phyloP scores from a whole-genome alignment of 805 yeast genomes.

The Suhomyces kilbournensis region DNA sequence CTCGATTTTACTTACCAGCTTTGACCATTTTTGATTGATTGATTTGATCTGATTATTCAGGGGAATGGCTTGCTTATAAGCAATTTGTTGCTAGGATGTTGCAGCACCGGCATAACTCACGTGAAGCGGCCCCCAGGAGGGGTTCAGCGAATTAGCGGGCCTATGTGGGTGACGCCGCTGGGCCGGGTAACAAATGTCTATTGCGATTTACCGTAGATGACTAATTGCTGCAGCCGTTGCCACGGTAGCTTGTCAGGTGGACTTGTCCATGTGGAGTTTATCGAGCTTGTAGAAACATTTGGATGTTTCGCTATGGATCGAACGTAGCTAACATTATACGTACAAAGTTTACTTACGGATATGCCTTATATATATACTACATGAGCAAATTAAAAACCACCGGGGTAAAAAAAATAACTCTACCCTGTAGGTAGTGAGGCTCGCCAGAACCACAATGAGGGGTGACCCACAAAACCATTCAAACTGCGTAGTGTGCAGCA shows the following conservation, averaged over 20 bases:
- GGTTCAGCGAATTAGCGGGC: neutral
- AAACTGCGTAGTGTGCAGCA: too few species aligned
- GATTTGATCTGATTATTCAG: neutral
- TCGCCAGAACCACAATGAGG: neutral
- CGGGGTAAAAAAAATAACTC: conserved; percentile 5
- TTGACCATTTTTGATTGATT: conserved; percentile 47
- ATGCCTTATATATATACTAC: neutral
- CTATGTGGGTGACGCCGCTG: neutral
- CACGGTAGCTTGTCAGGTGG: neutral
- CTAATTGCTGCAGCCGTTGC: neutral
- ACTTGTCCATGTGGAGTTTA: too few species aligned
- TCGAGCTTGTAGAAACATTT: too few species aligned
- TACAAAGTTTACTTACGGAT: neutral
- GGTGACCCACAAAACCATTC: too few species aligned
- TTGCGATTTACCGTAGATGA: neutral
- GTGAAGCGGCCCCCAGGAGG: neutral
- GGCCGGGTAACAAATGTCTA: neutral
- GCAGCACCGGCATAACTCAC: neutral
- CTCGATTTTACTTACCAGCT: conserved; percentile 56
- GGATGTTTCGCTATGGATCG: too few species aligned
- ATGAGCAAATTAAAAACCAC: conserved; percentile 6
- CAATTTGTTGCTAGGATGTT: neutral
- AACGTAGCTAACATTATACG: too few species aligned
- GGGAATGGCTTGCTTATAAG: neutral
- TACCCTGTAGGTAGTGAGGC: conserved; percentile 3